These are phyloP conservation scores for Mycena capillaripes DNA, from an alignment of 768 basidiomycete genomes.

Conservation along the genomic window DNA sequence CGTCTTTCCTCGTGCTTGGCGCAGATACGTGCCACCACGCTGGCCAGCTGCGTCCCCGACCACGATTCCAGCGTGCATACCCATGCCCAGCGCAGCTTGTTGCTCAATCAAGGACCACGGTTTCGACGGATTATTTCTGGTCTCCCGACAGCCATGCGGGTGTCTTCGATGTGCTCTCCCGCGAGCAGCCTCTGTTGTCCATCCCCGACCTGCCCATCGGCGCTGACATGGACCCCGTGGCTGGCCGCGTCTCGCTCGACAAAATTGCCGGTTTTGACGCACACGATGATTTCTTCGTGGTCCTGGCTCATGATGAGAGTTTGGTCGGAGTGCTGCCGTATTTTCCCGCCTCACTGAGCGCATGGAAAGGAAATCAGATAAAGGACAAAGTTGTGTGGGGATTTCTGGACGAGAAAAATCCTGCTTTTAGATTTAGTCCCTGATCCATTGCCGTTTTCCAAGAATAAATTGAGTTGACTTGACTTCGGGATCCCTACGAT, in stretches of 20 bases:
- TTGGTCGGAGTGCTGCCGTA: constrained; percentile 25
- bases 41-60: constrained; percentile 33
- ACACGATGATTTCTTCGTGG: constrained; percentile 29
- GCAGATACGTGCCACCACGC: constrained; percentile 34
- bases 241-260: constrained; percentile 14
- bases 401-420: constrained; percentile 30
- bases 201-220: constrained; percentile 23
- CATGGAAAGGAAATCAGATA: constrained; percentile 18
- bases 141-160: constrained; percentile 8
- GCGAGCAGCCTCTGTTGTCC: constrained; percentile 30
- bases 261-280: constrained; percentile 35
- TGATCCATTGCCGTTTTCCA: too few relatives aligned
- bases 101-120: neutral
- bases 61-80: constrained; percentile 15
- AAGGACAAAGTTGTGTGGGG: constrained; percentile 31
- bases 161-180: constrained; percentile 22
- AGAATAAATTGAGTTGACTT: neutral
- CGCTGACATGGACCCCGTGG: constrained; percentile 13
- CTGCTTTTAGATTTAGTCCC: constrained; percentile 31
- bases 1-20: constrained; percentile 34
- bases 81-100: constrained; percentile 35
- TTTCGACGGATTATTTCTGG: constrained; percentile 35
- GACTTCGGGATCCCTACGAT: neutral
- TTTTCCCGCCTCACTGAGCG: constrained; percentile 25
- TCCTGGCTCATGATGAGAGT: constrained; percentile 35